A percentile compares a stretch with the other conserved stretches of the same genome.
These are phyloP conservation scores for Salix brachista DNA, from an alignment of 345 rosid species.

Conservation along the genomic window DNA sequence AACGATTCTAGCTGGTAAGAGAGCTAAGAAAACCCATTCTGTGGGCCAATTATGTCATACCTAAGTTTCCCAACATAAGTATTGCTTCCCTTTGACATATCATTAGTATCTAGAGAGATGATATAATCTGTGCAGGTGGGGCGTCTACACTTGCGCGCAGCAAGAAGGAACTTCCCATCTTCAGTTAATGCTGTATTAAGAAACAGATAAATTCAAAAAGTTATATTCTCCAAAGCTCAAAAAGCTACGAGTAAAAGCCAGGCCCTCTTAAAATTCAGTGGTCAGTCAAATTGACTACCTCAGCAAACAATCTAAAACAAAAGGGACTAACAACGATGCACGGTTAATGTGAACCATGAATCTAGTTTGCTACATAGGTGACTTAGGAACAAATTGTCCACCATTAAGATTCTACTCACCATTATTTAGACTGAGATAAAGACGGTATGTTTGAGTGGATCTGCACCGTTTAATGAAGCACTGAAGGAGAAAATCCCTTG, in stretches of 20 bases:
- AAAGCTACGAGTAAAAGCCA: background rate
- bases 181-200: conserved; percentile 21
- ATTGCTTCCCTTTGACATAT: conserved; percentile 27
- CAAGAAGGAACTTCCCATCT: conserved; percentile 31
- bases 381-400: background rate
- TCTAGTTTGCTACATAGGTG: background rate
- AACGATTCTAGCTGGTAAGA: background rate
- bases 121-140: conserved; percentile 33
- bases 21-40: background rate
- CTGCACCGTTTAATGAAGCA: conserved; percentile 36
- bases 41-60: background rate
- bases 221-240: background rate
- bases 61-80: conserved; percentile 32
- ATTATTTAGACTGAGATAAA: conserved; percentile 25
- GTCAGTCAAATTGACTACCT: background rate
- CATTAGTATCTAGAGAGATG: conserved; percentile 23
- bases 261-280: background rate
- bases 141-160: conserved; percentile 32
- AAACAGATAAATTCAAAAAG: background rate
- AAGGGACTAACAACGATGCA: background rate
- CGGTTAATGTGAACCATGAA: background rate
- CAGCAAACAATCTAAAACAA: background rate
- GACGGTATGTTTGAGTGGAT: conserved; percentile 25
- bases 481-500: conserved; percentile 27
- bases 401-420: conserved; percentile 16